A percentile compares a stretch with the other conserved stretches of the same genome.
These are phyloP conservation scores for Aphanoascus verrucosus DNA, from an alignment of 2,329 filamentous ascomycete genomes.

Conservation along the genomic window DNA sequence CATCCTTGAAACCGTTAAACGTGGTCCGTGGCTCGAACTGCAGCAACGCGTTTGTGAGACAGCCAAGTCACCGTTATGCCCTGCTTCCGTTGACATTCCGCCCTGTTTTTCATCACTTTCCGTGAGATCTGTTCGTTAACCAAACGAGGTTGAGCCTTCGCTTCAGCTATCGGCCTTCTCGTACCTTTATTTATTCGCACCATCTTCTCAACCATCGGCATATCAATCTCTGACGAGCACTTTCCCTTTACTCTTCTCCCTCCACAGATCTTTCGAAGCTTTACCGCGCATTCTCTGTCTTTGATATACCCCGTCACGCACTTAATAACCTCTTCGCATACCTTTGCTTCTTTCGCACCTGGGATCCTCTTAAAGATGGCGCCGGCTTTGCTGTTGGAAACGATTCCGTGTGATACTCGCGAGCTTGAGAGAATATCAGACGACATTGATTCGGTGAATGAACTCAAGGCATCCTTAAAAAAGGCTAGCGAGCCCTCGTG, in stretches of 20 bases:
- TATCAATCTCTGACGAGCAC: neutral
- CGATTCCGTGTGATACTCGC: constrained; percentile 1
- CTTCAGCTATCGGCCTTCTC: neutral
- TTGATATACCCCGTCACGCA: neutral
- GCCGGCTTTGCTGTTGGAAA: constrained; percentile 7
- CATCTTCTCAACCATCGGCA: neutral
- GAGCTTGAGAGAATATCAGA: constrained; percentile 31
- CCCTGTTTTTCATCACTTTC: constrained; percentile 2
- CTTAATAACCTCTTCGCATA: neutral
- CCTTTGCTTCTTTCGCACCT: neutral
- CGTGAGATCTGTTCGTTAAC: neutral
- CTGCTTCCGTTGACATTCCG: constrained; percentile 4
- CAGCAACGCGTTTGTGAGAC: constrained; percentile 9
- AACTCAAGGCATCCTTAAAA: constrained; percentile 40
- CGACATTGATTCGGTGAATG: constrained; percentile 50
- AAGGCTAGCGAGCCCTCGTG: neutral
- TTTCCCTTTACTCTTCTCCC: neutral
- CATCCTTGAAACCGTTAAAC: constrained; percentile 1
- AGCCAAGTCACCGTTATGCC: constrained; percentile 2
- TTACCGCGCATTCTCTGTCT: neutral
- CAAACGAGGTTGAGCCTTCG: neutral
- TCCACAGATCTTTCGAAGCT: neutral
- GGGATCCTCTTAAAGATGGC: constrained; percentile 9
- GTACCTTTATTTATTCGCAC: neutral
- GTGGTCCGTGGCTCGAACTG: constrained; percentile 5